Percentiles rank a stretch among this genome's conserved stretches.
These are phyloP conservation scores for Penicillium manginii DNA, from an alignment of 495 filamentous ascomycete species.

Conservation along the genomic window DNA sequence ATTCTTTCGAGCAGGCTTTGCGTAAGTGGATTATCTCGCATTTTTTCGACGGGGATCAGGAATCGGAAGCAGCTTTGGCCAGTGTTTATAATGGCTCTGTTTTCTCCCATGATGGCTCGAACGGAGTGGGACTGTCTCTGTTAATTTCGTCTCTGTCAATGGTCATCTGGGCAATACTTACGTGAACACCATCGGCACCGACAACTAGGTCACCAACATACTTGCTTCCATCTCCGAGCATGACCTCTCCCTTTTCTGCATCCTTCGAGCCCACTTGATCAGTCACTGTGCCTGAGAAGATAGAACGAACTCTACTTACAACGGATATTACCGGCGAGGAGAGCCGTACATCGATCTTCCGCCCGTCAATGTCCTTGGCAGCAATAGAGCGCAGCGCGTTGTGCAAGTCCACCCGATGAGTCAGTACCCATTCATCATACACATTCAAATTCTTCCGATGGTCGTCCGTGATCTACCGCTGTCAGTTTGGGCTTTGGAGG, in stretches of 20 bases:
- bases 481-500: too few relatives aligned
- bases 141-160: neutral
- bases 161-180: slow-evolving; percentile 4
- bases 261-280: slow-evolving; percentile 24
- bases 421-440: slow-evolving; percentile 29
- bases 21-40: slow-evolving; percentile 37
- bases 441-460: slow-evolving; percentile 14
- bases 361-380: slow-evolving; percentile 28
- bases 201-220: slow-evolving; percentile 49
- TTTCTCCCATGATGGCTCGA: slow-evolving; percentile 14
- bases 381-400: slow-evolving; percentile 44
- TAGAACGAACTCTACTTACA: slow-evolving; percentile 20
- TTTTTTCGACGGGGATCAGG: slow-evolving; percentile 42
- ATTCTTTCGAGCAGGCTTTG: slow-evolving; percentile 27
- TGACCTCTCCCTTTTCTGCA: slow-evolving; percentile 41
- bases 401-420: slow-evolving; percentile 59
- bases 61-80: slow-evolving; percentile 52
- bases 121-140: slow-evolving; percentile 25
- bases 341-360: slow-evolving; percentile 39
- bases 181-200: slow-evolving; percentile 55
- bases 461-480: slow-evolving; percentile 25
- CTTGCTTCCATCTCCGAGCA: slow-evolving; percentile 31
- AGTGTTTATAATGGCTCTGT: slow-evolving; percentile 11
- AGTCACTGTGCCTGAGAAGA: too few relatives aligned
- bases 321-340: slow-evolving; percentile 30